A percentile compares a stretch with the other conserved stretches of the same genome.
These are phyloP conservation scores for Chaetoceros muelleri DNA, from an alignment of 108 stramenopile genomes.

Conservation along the genomic window DNA sequence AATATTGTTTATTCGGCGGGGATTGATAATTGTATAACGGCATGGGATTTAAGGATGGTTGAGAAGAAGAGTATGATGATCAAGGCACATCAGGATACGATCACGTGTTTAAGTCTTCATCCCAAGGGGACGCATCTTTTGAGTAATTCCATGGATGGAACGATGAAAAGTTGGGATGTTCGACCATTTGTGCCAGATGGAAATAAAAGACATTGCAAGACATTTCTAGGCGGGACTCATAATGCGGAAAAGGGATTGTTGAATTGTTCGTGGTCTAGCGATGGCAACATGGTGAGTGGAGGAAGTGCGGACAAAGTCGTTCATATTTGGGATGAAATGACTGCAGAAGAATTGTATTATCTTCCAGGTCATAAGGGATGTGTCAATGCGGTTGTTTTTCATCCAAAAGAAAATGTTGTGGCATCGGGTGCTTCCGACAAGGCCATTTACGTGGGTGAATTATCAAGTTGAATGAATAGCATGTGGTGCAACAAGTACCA, in stretches of 20 bases:
- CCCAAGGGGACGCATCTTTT: constrained; percentile 70
- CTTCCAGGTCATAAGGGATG: constrained; percentile 81
- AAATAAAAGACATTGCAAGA: constrained; percentile 42
- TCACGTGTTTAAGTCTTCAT: constrained; percentile 64
- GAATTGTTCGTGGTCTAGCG: constrained; percentile 76
- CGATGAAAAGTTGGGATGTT: constrained; percentile 67
- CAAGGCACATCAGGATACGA: constrained; percentile 73
- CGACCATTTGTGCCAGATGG: constrained; percentile 43
- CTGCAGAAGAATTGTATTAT: constrained; percentile 71
- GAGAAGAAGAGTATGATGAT: constrained; percentile 34
- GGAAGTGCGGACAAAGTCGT: constrained; percentile 79
- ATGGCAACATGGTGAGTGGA: constrained; percentile 73
- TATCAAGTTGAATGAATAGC: constrained; percentile 5
- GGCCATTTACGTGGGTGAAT: constrained; percentile 53
- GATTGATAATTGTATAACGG: constrained; percentile 73
- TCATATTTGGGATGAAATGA: constrained; percentile 82
- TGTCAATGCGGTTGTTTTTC: constrained; percentile 75
- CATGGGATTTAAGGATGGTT: constrained; percentile 64
- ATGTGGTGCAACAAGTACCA: no score
- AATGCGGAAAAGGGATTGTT: constrained; percentile 79
- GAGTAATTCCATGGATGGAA: constrained; percentile 79
- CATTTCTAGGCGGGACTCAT: constrained; percentile 59
- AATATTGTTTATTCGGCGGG: constrained; percentile 68
- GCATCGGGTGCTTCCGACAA: constrained; percentile 51
- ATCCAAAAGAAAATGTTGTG: constrained; percentile 55